phyloP scores from a whole-genome alignment of 495 filamentous ascomycete genomes.

The Alectoria sarmentosa region DNA sequence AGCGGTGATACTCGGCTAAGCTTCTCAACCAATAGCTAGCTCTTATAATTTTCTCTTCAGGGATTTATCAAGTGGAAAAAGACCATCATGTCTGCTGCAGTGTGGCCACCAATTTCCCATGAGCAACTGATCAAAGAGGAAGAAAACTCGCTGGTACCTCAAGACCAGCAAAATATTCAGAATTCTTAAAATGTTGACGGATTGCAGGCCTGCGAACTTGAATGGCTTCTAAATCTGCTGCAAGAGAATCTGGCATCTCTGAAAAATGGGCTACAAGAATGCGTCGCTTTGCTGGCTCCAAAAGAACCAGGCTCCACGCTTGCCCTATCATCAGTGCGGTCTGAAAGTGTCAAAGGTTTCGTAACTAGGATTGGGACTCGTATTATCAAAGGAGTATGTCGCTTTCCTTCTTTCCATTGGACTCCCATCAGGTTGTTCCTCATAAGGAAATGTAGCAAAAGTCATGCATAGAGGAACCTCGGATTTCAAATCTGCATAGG shows the following conservation, averaged over 20 bases:
- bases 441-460: too few species aligned
- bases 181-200: constrained; percentile 21
- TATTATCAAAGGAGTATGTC: constrained; percentile 67
- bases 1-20: background rate
- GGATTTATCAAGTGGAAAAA: background rate
- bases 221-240: constrained; percentile 78
- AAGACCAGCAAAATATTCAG: background rate
- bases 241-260: constrained; percentile 69
- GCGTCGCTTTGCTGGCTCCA: constrained; percentile 72
- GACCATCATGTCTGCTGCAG: constrained; percentile 24
- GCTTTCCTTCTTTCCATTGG: constrained; percentile 4
- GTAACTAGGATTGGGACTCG: constrained; percentile 73
- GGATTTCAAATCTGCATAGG: too few species aligned
- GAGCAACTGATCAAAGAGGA: constrained; percentile 59
- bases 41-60: background rate
- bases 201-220: constrained; percentile 63
- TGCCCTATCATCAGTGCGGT: constrained; percentile 77
- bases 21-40: background rate
- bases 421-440: background rate
- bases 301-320: constrained; percentile 78
- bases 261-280: constrained; percentile 82
- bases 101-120: constrained; percentile 55
- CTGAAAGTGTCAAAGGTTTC: constrained; percentile 85
- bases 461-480: too few species aligned
- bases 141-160: constrained; percentile 57